Evolutionary conservation across 768 basidiomycete genomes (phyloP).

Genomic region (Collybia mongolica): DNA sequence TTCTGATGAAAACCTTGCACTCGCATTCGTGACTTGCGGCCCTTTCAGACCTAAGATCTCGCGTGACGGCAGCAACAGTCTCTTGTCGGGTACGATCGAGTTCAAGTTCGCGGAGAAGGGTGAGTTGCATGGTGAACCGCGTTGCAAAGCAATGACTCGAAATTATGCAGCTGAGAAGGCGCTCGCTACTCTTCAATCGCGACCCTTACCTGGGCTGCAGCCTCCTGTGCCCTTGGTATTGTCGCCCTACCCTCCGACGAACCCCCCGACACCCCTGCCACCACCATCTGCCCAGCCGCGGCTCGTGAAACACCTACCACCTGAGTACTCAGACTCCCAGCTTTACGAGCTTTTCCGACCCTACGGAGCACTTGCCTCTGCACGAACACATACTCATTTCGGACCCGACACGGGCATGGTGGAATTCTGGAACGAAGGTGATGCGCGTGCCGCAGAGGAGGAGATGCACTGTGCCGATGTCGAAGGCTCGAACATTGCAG

Average conservation of each 20-base stretch:
- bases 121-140: conserved; percentile 28
- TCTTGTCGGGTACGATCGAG: conserved; percentile 74
- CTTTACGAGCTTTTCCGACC: conserved; percentile 86
- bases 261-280: conserved; percentile 71
- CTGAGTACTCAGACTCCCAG: conserved; percentile 61
- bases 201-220: conserved; percentile 59
- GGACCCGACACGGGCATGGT: conserved; percentile 77
- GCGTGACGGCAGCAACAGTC: conserved; percentile 52
- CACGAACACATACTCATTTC: conserved; percentile 70
- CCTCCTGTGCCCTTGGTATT: conserved; percentile 65
- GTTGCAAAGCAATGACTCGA: conserved; percentile 7
- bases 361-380: conserved; percentile 81
- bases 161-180: conserved; percentile 77
- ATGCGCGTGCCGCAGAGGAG: conserved; percentile 75
- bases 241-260: conserved; percentile 83
- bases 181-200: conserved; percentile 77
- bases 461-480: conserved; percentile 83
- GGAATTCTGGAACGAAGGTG: conserved; percentile 88
- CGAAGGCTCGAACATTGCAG: conserved; percentile 81
- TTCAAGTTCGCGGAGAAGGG: conserved; percentile 83
- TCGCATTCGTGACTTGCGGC: conserved; percentile 70
- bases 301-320: conserved; percentile 82
- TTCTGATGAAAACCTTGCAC: conserved; percentile 73
- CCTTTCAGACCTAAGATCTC: conserved; percentile 79
- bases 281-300: conserved; percentile 77